Evolutionary conservation across 1,284 basidiomycete species (phyloP).

Genomic region (Cryptococcus sp.): DNA sequence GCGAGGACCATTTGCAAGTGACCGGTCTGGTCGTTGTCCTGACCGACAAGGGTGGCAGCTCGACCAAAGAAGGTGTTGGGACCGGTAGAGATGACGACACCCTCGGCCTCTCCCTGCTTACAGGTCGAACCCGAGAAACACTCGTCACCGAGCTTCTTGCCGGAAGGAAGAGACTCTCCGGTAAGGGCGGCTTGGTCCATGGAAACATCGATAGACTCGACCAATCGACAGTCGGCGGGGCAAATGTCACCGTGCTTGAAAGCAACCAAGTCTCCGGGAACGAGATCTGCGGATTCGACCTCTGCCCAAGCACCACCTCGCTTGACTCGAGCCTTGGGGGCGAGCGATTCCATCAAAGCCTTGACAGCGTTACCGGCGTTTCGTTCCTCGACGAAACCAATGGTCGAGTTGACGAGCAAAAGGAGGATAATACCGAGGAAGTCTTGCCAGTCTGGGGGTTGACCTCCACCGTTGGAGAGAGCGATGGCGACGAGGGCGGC

Average conservation of each 20-base stretch:
- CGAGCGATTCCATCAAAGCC: conserved; percentile 97
- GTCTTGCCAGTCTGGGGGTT: conserved; percentile 92
- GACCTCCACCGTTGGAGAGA: conserved; percentile 80
- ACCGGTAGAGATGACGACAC: conserved; percentile 93
- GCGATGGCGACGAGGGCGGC: conserved; percentile 94
- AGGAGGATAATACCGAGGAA: conserved; percentile 94
- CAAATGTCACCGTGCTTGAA: conserved; percentile 99
- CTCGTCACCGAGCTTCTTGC: conserved; percentile 87
- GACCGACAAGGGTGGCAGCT: conserved; percentile 88
- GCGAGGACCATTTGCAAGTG: conserved; percentile 97
- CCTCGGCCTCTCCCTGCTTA: conserved; percentile 95
- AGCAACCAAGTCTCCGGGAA: conserved; percentile 87
- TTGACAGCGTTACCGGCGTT: conserved; percentile 98
- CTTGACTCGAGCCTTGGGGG: conserved; percentile 90
- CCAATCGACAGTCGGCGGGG: conserved; percentile 90
- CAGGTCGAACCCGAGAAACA: conserved; percentile 97
- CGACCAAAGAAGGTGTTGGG: conserved; percentile 94
- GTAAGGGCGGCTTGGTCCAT: conserved; percentile 96
- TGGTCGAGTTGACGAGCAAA: conserved; percentile 88
- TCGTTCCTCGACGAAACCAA: conserved; percentile 97
- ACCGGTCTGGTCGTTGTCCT: conserved; percentile 92
- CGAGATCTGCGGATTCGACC: conserved; percentile 79
- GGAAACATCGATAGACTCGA: conserved; percentile 89
- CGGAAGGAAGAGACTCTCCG: conserved; percentile 86
- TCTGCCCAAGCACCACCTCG: conserved; percentile 78